Base-by-base conservation (phyloP, 1,284 basidiomycete genomes). In the Calocybe gambosa region DNA sequence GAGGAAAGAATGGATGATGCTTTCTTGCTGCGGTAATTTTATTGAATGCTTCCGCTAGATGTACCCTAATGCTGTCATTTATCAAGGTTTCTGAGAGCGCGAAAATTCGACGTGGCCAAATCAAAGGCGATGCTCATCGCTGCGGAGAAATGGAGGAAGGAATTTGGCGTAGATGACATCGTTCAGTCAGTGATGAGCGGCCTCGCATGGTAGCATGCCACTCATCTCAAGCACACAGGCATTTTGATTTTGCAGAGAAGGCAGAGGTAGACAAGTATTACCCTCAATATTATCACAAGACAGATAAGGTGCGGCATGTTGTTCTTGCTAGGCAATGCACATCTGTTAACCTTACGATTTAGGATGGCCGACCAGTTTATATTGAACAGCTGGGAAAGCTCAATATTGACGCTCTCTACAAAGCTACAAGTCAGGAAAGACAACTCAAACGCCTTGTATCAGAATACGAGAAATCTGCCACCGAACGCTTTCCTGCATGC, bases 241-340 rank as follows among this genome's bases (percentile, higher is more conserved):
- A 82, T 60, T 98, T 97, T 65, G 80, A 89, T 53, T 98, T 94
- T 67, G 80, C 78, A 51, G 95, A 98, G 68, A 86, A 85, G 62
- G 70, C 68, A 37, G 73, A 82, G 57, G 93, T 98, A 10, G 82
- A 93, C 74, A 85, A 93, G 68, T 91, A 89, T 62, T 98, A 97
- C 64, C 94, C 95, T 1, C 91, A 96, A 62, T 98, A 81, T 69
- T 94, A 98, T 66, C 95, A 97, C 74, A 95, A 94, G 74, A 89
- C 75, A 55, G 95, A 99, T 78, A 92, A 88, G 73, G 90, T 90
- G 43, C 28, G 68, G 28, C 13, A 12, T 12, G 28, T 3, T 13
- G 21, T 29, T 12, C 4, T 16, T 38, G 36, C n/a, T n/a, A n/a
- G n/a, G 7, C 29, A 20, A 13, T 35, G 10, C 39, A 18, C 1